Evolutionary conservation across 768 basidiomycete genomes (phyloP).

Genomic region (Lactifluus echinatus): DNA sequence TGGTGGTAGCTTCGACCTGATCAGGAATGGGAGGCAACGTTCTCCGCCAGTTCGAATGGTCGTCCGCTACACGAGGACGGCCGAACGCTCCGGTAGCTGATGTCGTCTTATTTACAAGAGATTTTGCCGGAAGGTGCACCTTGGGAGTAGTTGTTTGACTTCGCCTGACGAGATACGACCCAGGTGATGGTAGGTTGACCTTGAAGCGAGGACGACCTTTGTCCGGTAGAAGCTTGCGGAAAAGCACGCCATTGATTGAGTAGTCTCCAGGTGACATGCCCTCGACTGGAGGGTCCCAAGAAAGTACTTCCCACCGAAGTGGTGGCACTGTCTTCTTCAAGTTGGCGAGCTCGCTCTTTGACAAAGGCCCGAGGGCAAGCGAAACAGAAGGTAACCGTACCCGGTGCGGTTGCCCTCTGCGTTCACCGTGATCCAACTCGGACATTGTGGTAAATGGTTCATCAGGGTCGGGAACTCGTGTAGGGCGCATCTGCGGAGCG

Average conservation of each 20-base stretch:
- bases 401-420: conserved; percentile 19
- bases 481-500: background rate
- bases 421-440: conserved; percentile 23
- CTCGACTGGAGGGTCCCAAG: conserved; percentile 63
- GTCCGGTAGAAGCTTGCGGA: conserved; percentile 34
- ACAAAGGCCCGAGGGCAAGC: conserved; percentile 35
- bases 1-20: conserved; percentile 15
- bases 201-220: conserved; percentile 30
- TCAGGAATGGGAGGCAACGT: conserved; percentile 20
- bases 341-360: conserved; percentile 39
- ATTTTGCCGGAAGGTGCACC: conserved; percentile 34
- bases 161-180: conserved; percentile 10
- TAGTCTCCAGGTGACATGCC: conserved; percentile 55
- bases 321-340: conserved; percentile 33
- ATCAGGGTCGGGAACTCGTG: conserved; percentile 3
- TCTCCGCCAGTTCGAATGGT: conserved; percentile 35
- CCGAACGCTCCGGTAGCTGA: conserved; percentile 22
- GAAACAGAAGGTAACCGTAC: conserved; percentile 44
- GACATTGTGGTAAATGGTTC: conserved; percentile 18
- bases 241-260: conserved; percentile 57
- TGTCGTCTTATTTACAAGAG: conserved; percentile 8
- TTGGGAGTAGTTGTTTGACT: conserved; percentile 24
- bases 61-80: conserved; percentile 30
- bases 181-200: conserved; percentile 31
- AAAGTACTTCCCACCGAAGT: conserved; percentile 55